Evolutionary conservation across 2,329 filamentous ascomycete genomes (phyloP), one percentile per base, ranked within the genome.

Genomic region (Elsinoe perseae): DNA sequence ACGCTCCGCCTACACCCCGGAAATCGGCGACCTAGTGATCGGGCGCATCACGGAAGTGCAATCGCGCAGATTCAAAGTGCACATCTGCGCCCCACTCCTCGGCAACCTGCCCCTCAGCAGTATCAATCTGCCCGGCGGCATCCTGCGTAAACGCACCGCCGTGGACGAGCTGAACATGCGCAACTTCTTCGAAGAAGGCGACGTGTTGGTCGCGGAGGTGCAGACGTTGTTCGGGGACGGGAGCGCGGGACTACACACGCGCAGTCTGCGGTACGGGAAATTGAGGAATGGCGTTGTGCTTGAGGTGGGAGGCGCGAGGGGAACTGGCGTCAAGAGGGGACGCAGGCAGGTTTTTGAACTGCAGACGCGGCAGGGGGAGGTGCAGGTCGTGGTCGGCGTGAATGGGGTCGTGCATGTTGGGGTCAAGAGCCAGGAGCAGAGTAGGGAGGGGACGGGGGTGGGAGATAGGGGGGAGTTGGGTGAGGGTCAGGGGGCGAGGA

Each of bases 151-250:
- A 68, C 80, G 93, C 62, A 98, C 93, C 25, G 91, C 92, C 66
- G 95, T 93, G 14, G 93, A 98, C 71, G 93, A 97, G 75, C 79
- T 98, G 65, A 93, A 97, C 73, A 97, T 98, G 72, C 83, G 93
- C 52, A 89, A 84, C n/a, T 98, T 96, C 73, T 97, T 98, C 74
- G 85, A 86, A 56, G 93, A 98, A 72, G 93, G 93, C 10, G 93
- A 98, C 69, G 75, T 98, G 54, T 76, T 98, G 14, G 88, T 97
- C 16, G 93, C 93, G 1, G 93, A 98, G 74, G 93, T 98, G 56
- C 93, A 98, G 78, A 82, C 83, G 63, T 77, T 98, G 56, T 89
- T 90, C 69, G 80, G 83, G 57, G 92, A 97, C 72, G 92, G 91
- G 57, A 85, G 83, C 1, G 91, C 93, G 0, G 85, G 85, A 57